Evolutionary conservation across 192 early-diverging fungal species (phyloP).

Genomic region (Mycoemilia scoparia): DNA sequence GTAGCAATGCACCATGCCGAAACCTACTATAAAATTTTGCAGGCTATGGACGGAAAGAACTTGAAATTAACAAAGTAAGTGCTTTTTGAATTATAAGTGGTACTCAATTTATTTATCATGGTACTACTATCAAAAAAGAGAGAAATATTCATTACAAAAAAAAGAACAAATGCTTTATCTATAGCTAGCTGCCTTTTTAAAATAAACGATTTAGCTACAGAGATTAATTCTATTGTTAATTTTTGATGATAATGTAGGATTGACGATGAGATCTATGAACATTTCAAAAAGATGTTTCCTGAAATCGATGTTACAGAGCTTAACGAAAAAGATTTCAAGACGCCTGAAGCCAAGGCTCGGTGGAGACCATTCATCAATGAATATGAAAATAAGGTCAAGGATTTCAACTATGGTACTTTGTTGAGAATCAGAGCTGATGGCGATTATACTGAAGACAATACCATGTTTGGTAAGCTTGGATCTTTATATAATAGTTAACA

Average conservation of each 20-base stretch:
- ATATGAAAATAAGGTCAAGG: constrained; percentile 71
- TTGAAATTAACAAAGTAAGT: constrained; percentile 71
- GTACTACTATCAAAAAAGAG: no score
- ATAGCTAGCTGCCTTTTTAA: no score
- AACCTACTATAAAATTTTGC: constrained; percentile 74
- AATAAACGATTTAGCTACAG: no score
- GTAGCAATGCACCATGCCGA: constrained; percentile 92
- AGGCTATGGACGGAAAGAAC: constrained; percentile 44
- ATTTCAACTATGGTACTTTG: constrained; percentile 89
- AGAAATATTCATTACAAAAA: no score
- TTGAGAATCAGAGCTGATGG: constrained; percentile 52
- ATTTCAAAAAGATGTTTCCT: constrained; percentile 59
- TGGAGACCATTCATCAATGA: constrained; percentile 79
- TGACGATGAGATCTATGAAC: constrained; percentile 67
- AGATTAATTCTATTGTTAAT: no score
- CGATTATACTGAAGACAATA: constrained; percentile 73
- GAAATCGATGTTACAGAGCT: constrained; percentile 49
- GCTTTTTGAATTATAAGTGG: constrained; percentile 26
- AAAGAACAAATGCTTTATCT: no score
- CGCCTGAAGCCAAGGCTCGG: constrained; percentile 55
- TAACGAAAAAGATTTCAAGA: constrained; percentile 71
- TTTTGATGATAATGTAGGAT: no score
- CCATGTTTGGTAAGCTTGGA: constrained; percentile 81
- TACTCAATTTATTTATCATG: background rate
- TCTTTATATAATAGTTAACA: no score